Evolutionary conservation across 2,329 filamentous ascomycete genomes (phyloP), one percentile per base, ranked within the genome.

Genomic region (Exophiala sp.): DNA sequence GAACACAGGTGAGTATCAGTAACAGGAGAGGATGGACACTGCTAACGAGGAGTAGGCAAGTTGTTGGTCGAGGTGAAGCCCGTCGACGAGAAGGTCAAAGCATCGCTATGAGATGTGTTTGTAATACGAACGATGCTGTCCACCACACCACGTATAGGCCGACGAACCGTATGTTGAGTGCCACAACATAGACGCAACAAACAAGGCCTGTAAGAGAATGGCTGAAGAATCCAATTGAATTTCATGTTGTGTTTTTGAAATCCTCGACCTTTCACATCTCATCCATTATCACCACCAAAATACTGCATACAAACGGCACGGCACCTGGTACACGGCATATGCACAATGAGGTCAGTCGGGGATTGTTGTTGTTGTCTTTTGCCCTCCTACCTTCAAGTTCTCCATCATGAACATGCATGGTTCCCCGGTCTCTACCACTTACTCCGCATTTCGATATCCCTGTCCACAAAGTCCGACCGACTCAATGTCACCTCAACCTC

Each of bases 1-100:
- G 11, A 90, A 90, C 64, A 87, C 77, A 8, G 85, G 85, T 69
- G 75, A 83, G 55, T 35, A 13, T 22, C 34, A 18, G 6, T 16
- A 34, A 34, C 18, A 7, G 7, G 7, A 18, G n/a, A 37, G 19
- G 14, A 7, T 37, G n/a, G 14, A 11, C 7, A 7, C 7, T 7
- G 27, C 50, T 56, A 24, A 50, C 23, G 7, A 16, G 23, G 18
- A n/a, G 18, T n/a, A 57, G 54, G 54, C 35, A 57, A 57, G 30
- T 39, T 58, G 43, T 43, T 58, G 46, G 74, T 79, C 19, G 75
- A 79, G 64, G 64, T 78, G 46, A 78, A 78, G 65, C 59, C 59
- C 21, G 62, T 64, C 2, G 62, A 65, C 13, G 62, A 64, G 16
- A 46, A 46, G 21, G n/a, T 52, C 27, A 47, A 46, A 29, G 46